phyloP scores from a whole-genome alignment of 2,329 filamentous ascomycete species.

The Botrytis cinerea region DNA sequence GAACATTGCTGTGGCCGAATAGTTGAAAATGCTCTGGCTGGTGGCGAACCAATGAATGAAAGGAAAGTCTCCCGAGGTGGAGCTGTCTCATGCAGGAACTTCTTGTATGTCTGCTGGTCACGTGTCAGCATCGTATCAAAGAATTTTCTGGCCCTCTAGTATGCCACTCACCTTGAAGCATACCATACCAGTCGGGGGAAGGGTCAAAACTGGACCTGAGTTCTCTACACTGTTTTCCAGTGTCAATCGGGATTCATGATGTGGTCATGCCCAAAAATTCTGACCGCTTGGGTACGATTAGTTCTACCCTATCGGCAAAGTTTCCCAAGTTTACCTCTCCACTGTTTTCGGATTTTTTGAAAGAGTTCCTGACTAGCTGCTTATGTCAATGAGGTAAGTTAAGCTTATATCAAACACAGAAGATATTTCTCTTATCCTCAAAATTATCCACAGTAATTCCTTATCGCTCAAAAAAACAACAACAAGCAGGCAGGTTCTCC shows the following conservation, averaged over 20 bases:
- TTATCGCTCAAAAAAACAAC: background rate
- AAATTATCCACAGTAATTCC: background rate
- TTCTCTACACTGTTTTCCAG: too few relatives aligned
- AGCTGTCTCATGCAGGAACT: background rate
- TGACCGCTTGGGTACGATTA: background rate
- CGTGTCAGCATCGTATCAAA: background rate
- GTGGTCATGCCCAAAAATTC: background rate
- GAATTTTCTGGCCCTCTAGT: background rate
- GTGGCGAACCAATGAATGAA: background rate
- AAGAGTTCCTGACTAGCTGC: background rate
- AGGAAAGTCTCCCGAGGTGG: slow-evolving; percentile 10
- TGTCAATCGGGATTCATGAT: too few relatives aligned
- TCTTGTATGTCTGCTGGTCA: background rate
- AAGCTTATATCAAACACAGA: slow-evolving; percentile 5
- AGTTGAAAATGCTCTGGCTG: background rate
- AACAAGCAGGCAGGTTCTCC: slow-evolving; percentile 9
- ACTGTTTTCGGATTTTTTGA: background rate
- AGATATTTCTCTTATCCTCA: background rate
- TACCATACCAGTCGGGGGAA: background rate
- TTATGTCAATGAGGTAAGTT: background rate
- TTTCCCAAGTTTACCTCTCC: background rate
- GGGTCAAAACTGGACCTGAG: background rate
- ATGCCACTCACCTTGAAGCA: background rate
- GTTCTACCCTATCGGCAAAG: slow-evolving; percentile 15
- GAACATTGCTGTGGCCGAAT: background rate